Conservation (phyloP, 768 basidiomycete species). For the Tulasnella sp. region DNA sequence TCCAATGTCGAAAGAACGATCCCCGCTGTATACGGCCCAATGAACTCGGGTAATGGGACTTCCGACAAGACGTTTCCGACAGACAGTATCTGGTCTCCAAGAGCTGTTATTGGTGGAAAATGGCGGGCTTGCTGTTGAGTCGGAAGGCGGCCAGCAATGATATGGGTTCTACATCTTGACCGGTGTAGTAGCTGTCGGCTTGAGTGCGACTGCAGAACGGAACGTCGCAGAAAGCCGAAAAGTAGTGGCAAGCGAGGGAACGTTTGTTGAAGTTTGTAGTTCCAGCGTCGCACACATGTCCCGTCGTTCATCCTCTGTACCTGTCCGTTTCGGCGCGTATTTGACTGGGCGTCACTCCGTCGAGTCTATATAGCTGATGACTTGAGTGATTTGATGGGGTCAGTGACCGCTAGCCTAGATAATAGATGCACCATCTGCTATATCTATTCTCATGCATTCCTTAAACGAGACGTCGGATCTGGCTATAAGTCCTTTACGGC, state of each 20-base stretch:
- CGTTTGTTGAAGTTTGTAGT: background rate
- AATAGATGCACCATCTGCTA: no score
- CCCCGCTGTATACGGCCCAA: conserved; percentile 10
- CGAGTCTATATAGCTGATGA: no score
- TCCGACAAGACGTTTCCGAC: background rate
- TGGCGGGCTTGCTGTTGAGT: background rate
- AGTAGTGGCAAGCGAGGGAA: background rate
- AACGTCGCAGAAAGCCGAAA: background rate
- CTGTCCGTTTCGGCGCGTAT: no score
- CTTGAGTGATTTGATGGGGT: no score
- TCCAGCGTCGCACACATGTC: background rate
- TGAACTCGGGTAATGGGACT: conserved; percentile 9
- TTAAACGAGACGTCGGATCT: no score
- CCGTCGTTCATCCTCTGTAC: no score
- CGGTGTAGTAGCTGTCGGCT: background rate
- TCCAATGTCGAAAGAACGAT: conserved; percentile 5
- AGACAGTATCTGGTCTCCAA: background rate
- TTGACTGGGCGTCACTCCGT: no score
- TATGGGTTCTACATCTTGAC: background rate
- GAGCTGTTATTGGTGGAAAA: conserved; percentile 4
- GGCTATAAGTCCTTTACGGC: no score
- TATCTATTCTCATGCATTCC: no score
- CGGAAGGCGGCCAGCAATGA: background rate
- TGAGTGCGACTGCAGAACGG: background rate
- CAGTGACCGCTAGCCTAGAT: no score